Conservation (phyloP, 176 grass and related monocot genomes). For the Zea mays region Zm-B73-REFERENCE-NAM-5.0 NC_050100.1:187686501-187687000, state of each 20-base stretch:
- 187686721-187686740: slow-evolving; percentile 7
- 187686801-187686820: background rate
- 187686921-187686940: background rate
- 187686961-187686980: background rate
- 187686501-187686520: background rate
- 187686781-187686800: too few relatives aligned
- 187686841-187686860: background rate
- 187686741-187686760: too few relatives aligned
- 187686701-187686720: slow-evolving; percentile 2
- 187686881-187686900: too few relatives aligned
- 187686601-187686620: background rate
- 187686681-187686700: background rate
- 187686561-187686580: too few relatives aligned
- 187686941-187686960: too few relatives aligned
- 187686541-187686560: too few relatives aligned
- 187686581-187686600: background rate
- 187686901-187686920: background rate
- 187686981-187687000: background rate
- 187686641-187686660: slow-evolving; percentile 9
- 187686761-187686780: too few relatives aligned
- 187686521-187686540: background rate
- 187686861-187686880: background rate
- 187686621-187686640: background rate
- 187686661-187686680: slow-evolving; percentile 15
- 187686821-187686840: background rate